Evolutionary conservation across 1,284 basidiomycete species (phyloP).

Genomic region (Ustilago vetiveriae): DNA sequence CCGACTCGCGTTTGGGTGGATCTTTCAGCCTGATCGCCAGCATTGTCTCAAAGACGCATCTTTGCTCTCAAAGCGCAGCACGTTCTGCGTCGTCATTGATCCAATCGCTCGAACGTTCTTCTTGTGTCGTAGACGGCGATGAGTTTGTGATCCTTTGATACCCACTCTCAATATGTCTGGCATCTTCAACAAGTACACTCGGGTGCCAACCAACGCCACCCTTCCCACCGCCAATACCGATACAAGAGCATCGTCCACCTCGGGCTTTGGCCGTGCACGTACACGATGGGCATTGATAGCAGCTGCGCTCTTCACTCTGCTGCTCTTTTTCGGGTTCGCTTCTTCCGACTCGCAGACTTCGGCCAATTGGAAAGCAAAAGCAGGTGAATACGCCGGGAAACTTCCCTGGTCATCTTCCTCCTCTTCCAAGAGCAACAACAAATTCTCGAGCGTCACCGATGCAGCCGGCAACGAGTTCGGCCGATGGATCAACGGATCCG

Average conservation of each 20-base stretch:
- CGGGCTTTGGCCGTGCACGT: conserved; percentile 43
- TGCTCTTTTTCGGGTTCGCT: conserved; percentile 37
- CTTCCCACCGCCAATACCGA: conserved; percentile 20
- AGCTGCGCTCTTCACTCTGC: conserved; percentile 15
- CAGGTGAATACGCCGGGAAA: conserved; percentile 37
- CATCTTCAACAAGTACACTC: conserved; percentile 34
- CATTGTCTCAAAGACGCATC: too few species aligned
- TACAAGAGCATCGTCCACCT: conserved; percentile 9
- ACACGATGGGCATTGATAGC: conserved; percentile 47
- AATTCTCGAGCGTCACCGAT: neutral
- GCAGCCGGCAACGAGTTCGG: conserved; percentile 36
- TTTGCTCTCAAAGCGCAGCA: too few species aligned
- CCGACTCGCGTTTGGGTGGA: too few species aligned
- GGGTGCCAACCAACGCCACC: conserved; percentile 27
- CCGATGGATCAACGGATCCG: conserved; percentile 47
- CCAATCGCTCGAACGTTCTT: too few species aligned
- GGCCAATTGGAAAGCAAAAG: conserved; percentile 27
- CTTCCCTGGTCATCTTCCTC: conserved; percentile 7
- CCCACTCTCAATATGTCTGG: conserved; percentile 11
- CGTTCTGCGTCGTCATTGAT: too few species aligned
- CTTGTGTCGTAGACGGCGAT: too few species aligned
- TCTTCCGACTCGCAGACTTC: conserved; percentile 16
- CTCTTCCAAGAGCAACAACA: neutral
- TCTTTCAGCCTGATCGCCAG: too few species aligned
- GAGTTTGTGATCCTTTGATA: neutral